Base-by-base conservation (phyloP, 306 rosid species). In the Ormosia semicastrata region DNA sequence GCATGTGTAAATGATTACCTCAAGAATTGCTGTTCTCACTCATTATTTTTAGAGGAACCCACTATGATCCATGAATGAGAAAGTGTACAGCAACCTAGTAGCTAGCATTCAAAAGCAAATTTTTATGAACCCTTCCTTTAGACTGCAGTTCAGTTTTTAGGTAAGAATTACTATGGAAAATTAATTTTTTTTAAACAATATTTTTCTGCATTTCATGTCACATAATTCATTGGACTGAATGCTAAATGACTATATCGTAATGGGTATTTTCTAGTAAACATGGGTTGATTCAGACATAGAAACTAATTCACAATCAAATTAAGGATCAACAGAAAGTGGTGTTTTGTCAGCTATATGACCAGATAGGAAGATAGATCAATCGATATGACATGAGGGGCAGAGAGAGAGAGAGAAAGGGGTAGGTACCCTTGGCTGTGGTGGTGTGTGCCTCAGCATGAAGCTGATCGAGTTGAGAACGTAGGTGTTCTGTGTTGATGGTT, bases 391-490 rank as follows among this genome's bases (percentile, higher is more conserved):
- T 64, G 5, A 0, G 6, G 17, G 41, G 29, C 0, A 13, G 18
- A 8, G 13, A 12, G 10, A 54, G 40, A 3, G 57, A 73, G 40
- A 34, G 52, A 52, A n/a, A 29, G 29, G 10, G 29, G 24, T 24
- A 24, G 18, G 7, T 67, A 90, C 98, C 99, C 83, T 91, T 95
- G 90, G 82, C 18, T 87, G 88, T 84, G 80, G 99, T 82, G 81
- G 62, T 74, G 13, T 87, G 79, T 1, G 99, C 94, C 83, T 95
- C 98, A 0, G 89, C 67, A 30, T 93, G 98, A 83, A 93, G 99
- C 4, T 87, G 92, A 74, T 87, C 91, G 43, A 93, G 91, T 34
- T 95, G 94, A 29, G 86, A 65, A 66, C 99, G 97, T 1, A 95
- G 88, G 29, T 88, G 86, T 9, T 93, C 88, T 0, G 97, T 41